Evolutionary conservation across 2,329 filamentous ascomycete genomes (phyloP), one percentile per base, ranked within the genome.

Genomic region (Ophiostoma piceae): DNA sequence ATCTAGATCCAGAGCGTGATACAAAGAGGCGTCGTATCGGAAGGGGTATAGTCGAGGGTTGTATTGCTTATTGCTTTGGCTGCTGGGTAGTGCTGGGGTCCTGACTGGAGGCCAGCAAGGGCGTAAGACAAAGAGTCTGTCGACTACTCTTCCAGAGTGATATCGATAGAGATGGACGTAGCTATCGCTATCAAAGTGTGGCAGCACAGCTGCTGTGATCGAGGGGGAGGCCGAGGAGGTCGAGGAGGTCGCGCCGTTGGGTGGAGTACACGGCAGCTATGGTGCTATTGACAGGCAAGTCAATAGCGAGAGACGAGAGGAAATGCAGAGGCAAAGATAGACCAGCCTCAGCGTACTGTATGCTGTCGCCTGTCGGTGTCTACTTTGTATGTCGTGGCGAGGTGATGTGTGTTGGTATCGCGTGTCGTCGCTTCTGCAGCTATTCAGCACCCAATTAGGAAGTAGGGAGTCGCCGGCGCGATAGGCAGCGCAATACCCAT

Each of bases 381-480:
- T 35, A 35, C 35, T 29, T 29, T 29, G 26, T 29, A 29, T 43
- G 22, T 66, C 16, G n/a, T 68, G 57, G 16, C 32, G 37, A 9
- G 41, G 32, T 43, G 14, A 22, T 51, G 6, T 26, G 22, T 41
- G 65, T 29, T 32, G 14, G 16, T 35, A 35, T 35, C 57, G 4
- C 9, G 32, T 39, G 62, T 66, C 39, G 65, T 39, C 62, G 62
- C 62, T 39, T 65, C 19, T 65, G 62, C n/a, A 41, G 67, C 71
- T 73, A 73, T 73, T 73, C 69, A 72, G 68, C 68, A 69, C 72
- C 70, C 51, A 47, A 71, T 72, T 64, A 35, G 72, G 72, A 71
- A 67, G 7, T 14, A 41, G n/a, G 47, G n/a, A 14, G 26, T 51
- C 11, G 51, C n/a, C 51, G 6, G 22, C 51, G 57, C 26, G 54